Evolutionary conservation across 805 yeast genomes (phyloP), one percentile per base, ranked within the genome.

Genomic region (Wickerhamomyces kurtzmanii): DNA sequence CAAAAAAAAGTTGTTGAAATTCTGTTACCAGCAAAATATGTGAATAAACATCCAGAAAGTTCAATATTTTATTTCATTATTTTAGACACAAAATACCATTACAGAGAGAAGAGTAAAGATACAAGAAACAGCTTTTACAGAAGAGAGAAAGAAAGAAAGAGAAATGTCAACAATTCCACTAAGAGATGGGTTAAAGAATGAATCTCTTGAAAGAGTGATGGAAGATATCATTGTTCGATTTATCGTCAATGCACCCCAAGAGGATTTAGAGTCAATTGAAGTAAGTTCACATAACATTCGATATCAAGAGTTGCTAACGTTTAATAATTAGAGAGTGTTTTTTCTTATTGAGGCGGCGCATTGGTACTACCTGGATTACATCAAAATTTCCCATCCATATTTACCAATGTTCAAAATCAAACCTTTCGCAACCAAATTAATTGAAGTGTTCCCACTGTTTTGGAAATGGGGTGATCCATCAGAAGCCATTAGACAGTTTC

Each of bases 321-420:
- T 17, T 20, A 12, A 10, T 8, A 10, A 12, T 6, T 22, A 18
- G 16, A 66, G 98, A 47, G 80, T 87, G 15, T 71, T 86, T 46
- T 91, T 91, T 58, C 94, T 87, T 50, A 77, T 91, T 23, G 99
- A 91, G 60, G 97, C 91, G 53, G 98, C 98, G 3, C 96, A 86
- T 42, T 91, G 98, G 98, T 91, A 82, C 49, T 91, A 87, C 54
- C 69, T 80, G 27, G 99, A 91, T 54, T 87, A 79, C 43, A 65
- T 79, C 9, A 68, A 87, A 20, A 69, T 68, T 20, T 56, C 77
- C 42, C 80, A 85, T 49, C 87, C 91, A 4, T 52, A 64, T 18
- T 62, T 89, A 33, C 97, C 96, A 2, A 49, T 70, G 3, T 57
- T 87, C 62, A 80, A 77, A 45, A 75, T 86, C 71, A 80, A 79